Evolutionary conservation across 2,329 filamentous ascomycete species (phyloP).

Genomic region (Pseudogymnoascus sp.): DNA sequence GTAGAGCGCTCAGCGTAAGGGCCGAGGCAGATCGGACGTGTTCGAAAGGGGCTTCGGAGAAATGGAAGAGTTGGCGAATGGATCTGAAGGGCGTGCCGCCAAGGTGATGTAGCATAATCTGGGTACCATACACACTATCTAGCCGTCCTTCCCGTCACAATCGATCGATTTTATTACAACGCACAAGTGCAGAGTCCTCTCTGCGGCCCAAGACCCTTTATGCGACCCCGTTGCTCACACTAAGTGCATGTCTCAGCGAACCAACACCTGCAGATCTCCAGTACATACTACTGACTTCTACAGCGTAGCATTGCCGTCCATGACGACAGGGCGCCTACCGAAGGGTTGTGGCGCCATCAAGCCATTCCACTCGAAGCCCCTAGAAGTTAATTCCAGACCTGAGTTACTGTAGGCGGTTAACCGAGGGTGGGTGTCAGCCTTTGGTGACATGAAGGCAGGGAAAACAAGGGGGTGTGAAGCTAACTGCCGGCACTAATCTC

Average conservation of each 20-base stretch:
- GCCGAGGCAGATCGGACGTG: neutral
- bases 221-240: neutral
- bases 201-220: neutral
- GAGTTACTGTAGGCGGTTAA: neutral
- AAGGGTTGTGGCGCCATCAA: neutral
- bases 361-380: neutral
- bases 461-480: neutral
- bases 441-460: neutral
- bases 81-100: neutral
- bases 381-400: neutral
- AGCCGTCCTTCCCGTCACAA: neutral
- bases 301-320: neutral
- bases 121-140: neutral
- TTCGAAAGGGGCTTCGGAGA: neutral
- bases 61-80: neutral
- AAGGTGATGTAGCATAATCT: neutral
- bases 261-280: neutral
- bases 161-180: slow-evolving; percentile 5
- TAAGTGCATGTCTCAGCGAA: neutral
- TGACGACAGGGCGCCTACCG: neutral
- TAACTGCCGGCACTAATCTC: neutral
- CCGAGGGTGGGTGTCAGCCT: neutral
- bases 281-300: neutral
- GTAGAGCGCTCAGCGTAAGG: neutral
- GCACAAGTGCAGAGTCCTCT: neutral